Evolutionary conservation across 257 asterid genomes (phyloP), one percentile per base, ranked within the genome.

Genomic region (Petunia axillaris): DNA sequence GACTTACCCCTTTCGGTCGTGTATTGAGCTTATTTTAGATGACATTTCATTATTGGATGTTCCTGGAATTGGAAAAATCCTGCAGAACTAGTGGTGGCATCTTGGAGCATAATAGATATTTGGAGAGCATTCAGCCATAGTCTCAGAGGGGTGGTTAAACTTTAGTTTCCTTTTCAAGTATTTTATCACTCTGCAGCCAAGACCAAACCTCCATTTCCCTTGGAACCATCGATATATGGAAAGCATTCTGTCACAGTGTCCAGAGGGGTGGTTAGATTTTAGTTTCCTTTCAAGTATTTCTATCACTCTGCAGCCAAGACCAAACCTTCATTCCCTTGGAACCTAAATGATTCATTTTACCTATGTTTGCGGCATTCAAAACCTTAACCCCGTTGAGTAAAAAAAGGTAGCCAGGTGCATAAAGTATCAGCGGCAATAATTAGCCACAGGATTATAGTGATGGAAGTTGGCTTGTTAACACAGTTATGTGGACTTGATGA

Each of bases 81-180:
- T 10, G 41, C 15, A 46, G 59, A 70, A 70, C 59, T 70, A 70
- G 59, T 25, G 75, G n/a, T 46, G 58, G 59, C 1, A 4, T 25
- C 59, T 46, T 70, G 76, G 76, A 35, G 58, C 76, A 40, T 9
- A 46, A 46, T 48, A 70, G 48, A 70, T 70, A 70, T 25, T 46
- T 35, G 43, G 77, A 48, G 48, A 25, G 77, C 11, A 70, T 70
- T 70, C 16, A 16, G 35, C 25, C 77, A 16, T 68, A 9, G 58
- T 70, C n/a, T 25, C 59, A 46, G 43, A 35, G 77, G 10, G 43
- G 25, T 25, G 59, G 59, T 3, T 38, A 64, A 35, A 64, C 40
- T 13, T 55, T 39, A 64, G 73, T 48, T 39, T 38, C 44, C 3
- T 39, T 64, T 39, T 25, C 73, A 38, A 11, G 70, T 39, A 64